Percentiles rank a stretch among this genome's conserved stretches.
Evolutionary conservation across 1,284 basidiomycete genomes (phyloP).

Genomic region (Tilletia walkeri): DNA sequence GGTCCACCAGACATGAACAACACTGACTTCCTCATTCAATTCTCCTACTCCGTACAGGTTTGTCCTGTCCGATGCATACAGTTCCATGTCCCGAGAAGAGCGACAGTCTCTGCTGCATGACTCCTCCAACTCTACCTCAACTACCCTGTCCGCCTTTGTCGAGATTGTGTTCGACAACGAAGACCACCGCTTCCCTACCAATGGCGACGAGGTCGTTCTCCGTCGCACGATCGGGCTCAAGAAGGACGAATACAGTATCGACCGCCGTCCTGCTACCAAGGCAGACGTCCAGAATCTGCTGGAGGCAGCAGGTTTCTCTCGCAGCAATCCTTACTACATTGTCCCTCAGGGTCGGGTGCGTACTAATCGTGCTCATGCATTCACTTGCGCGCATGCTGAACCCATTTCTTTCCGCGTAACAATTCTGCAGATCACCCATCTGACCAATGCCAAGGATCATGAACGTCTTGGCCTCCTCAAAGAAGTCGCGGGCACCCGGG

Average conservation of each 20-base stretch:
- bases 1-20: neutral
- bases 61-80: constrained; percentile 94
- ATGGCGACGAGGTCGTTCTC: constrained; percentile 46
- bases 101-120: constrained; percentile 88
- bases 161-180: constrained; percentile 57
- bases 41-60: constrained; percentile 67
- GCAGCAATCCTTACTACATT: constrained; percentile 97
- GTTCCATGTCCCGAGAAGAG: constrained; percentile 89
- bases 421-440: constrained; percentile 74
- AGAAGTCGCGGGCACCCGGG: constrained; percentile 96
- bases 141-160: constrained; percentile 90
- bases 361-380: constrained; percentile 26
- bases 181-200: constrained; percentile 73
- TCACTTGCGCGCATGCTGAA: neutral
- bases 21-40: constrained; percentile 48
- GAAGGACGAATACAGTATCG: constrained; percentile 97
- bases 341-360: constrained; percentile 92
- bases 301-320: constrained; percentile 80
- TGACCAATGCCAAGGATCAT: constrained; percentile 95
- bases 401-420: neutral
- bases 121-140: constrained; percentile 74
- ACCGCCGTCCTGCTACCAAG: constrained; percentile 91
- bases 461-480: constrained; percentile 90
- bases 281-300: constrained; percentile 79
- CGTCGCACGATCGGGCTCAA: constrained; percentile 83